Base-by-base conservation (phyloP, 2,329 filamentous ascomycete species). In the Trichoderma harzianum region DNA sequence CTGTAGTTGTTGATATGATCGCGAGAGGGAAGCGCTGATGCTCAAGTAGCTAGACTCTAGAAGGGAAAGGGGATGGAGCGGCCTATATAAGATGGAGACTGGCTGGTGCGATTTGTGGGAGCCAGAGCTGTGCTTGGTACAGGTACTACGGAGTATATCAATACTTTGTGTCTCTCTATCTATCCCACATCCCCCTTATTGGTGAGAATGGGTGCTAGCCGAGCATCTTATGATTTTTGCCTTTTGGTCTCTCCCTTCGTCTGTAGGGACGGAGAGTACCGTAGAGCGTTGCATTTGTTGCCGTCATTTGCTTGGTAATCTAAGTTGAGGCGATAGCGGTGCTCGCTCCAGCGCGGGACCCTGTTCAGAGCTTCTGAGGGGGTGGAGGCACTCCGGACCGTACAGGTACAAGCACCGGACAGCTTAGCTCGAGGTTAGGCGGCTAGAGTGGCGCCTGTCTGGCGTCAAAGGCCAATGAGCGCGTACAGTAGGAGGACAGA, bases 231-330 rank as follows among this genome's bases (percentile, higher is more conserved):
- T 55, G 7, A 36, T 55, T 53, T 24, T 28, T 43, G 61, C 26
- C 36, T 47, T 47, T 47, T 47, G 7, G 43, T 36, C 26, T 21
- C 39, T n/a, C 8, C 34, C 28, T 8, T 21, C 1, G n/a, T 10
- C 26, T 30, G 28, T 32, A 58, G 24, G 26, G 16, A 51, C 26
- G 2, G 8, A 58, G n/a, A n/a, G n/a, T 51, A 51, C 8, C 3
- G 28, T 3, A 34, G 16, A 12, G 18, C 5, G 55, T n/a, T 60
- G 55, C 55, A 60, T 60, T 51, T 51, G 43, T 12, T 24, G 62
- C 62, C 43, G 26, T 65, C 62, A 32, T 24, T 53, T 65, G 64
- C 55, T 68, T 68, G 65, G 53, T 60, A 67, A 67, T 68, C 26
- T 21, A 24, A 51, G 32, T 34, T 34, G 11, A 58, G 65, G 53